Conservation (phyloP, 176 grass and related monocot genomes). For the Stipa capillata region DNA sequence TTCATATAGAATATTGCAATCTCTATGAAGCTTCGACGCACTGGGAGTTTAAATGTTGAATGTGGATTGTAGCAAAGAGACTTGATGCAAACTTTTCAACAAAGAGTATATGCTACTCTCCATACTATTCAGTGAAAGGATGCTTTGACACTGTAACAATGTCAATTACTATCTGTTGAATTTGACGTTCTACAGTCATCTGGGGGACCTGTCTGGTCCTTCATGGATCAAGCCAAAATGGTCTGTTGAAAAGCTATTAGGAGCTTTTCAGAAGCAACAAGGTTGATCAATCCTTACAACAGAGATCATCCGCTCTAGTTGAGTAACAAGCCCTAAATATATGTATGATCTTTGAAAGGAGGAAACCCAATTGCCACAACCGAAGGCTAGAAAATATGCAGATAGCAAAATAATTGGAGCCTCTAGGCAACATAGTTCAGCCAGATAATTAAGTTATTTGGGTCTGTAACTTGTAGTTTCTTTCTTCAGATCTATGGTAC, state of each 20-base stretch:
- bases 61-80: background rate
- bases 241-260: background rate
- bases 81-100: background rate
- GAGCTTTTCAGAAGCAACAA: background rate
- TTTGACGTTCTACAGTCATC: background rate
- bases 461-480: background rate
- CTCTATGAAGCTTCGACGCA: background rate
- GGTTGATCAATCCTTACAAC: background rate
- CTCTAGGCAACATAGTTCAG: background rate
- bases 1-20: background rate
- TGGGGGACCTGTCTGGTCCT: background rate
- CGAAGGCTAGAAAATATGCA: background rate
- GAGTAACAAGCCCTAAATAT: background rate
- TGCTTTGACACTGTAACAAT: background rate
- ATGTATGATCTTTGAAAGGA: background rate
- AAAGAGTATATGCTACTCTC: background rate
- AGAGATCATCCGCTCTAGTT: background rate
- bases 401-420: background rate
- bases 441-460: background rate
- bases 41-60: background rate
- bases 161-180: background rate
- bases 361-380: background rate
- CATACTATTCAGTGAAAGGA: background rate
- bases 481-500: background rate
- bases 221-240: background rate